Percentiles rank a stretch among this genome's conserved stretches.
phyloP scores from a whole-genome alignment of 2,329 filamentous ascomycete species.

The Beauveria sp. region DNA sequence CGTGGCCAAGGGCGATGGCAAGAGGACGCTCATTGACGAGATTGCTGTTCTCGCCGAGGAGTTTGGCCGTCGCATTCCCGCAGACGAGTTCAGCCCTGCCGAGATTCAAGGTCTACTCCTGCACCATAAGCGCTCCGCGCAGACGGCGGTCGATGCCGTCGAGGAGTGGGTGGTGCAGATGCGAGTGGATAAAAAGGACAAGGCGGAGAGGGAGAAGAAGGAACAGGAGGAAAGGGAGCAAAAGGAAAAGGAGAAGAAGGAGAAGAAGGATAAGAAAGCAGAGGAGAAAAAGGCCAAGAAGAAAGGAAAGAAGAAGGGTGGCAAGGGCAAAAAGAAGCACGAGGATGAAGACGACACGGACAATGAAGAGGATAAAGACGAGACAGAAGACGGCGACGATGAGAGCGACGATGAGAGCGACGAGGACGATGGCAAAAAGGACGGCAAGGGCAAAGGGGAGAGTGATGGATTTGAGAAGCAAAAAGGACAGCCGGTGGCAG shows the following conservation, averaged over 20 bases:
- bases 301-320: slow-evolving; percentile 14
- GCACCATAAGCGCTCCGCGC: slow-evolving; percentile 45
- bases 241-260: slow-evolving; percentile 26
- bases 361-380: slow-evolving; percentile 16
- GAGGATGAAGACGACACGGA: slow-evolving; percentile 16
- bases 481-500: slow-evolving; percentile 13
- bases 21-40: slow-evolving; percentile 21
- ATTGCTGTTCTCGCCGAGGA: slow-evolving; percentile 38
- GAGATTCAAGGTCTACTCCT: slow-evolving; percentile 54
- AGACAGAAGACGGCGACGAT: slow-evolving; percentile 10
- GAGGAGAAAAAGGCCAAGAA: slow-evolving; percentile 20
- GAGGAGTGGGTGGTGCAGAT: slow-evolving; percentile 43
- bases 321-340: slow-evolving; percentile 22
- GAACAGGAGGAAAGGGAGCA: slow-evolving; percentile 31
- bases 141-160: slow-evolving; percentile 37
- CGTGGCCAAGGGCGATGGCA: slow-evolving; percentile 4
- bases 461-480: slow-evolving; percentile 17
- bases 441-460: slow-evolving; percentile 12
- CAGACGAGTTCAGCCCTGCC: slow-evolving; percentile 50
- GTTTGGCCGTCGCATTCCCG: slow-evolving; percentile 45
- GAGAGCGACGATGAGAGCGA: not conserved
- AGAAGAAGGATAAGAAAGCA: slow-evolving; percentile 23
- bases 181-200: slow-evolving; percentile 41
- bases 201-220: slow-evolving; percentile 35
- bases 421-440: slow-evolving; percentile 2